Base-by-base conservation (phyloP, 495 filamentous ascomycete species). In the Hypoxylon perforatum region DNA sequence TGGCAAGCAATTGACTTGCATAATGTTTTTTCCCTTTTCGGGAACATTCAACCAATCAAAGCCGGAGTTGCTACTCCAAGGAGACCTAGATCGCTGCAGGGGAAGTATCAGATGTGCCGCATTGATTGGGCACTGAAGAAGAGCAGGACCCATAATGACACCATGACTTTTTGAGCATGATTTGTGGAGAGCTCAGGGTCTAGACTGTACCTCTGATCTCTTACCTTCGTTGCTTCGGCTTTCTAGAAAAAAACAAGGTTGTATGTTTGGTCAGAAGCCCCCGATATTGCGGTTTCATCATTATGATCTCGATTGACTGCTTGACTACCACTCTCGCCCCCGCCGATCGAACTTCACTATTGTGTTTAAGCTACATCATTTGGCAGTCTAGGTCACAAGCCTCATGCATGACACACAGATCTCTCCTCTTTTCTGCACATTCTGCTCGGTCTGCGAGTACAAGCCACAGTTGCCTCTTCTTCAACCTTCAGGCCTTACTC, bases 81-180 rank as follows among this genome's bases (percentile, higher is more conserved):
- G 51, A 50, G 30, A 22, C 25, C 41, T 45, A 50, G 28, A 51
- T 25, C 19, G 23, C 60, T 64, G 65, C 60, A 69, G 65, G 65
- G 65, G 60, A 55, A 64, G 44, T 47, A 33, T 21, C 15, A 21
- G 12, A 36, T 1, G 1, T 30, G 3, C 10, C 10, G n/a, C 11
- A 11, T 12, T 22, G 11, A 69, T 63, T 69, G 65, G 65, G 2
- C 3, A 6, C 6, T 17, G 12, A 14, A 19, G 21, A 7, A 11
- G 18, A 33, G 9, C 11, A 11, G n/a, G 46, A 47, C 25, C 60
- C 65, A 53, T 50, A 51, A 69, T 69, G 65, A 69, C 65, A 69
- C 4, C 65, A 69, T 69, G 65, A 69, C 65, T 69, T 69, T 61
- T 52, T 45, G 44, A 44, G 45, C 28, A 28, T 41, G 57, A 57